Evolutionary conservation across 768 basidiomycete species (phyloP).

Genomic region (Suillus discolor): DNA sequence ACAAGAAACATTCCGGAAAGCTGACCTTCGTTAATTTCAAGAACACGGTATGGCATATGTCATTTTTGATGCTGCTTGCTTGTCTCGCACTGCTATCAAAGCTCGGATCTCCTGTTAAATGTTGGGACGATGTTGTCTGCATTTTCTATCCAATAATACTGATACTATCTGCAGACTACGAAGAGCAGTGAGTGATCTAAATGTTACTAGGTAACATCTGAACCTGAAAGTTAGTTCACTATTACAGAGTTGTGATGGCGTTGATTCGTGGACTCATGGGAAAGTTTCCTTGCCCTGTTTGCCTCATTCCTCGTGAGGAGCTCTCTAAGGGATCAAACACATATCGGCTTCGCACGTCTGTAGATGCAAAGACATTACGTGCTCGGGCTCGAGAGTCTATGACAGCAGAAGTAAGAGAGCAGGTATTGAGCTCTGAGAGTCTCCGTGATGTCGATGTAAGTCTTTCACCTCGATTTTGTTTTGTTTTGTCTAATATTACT

Average conservation of each 20-base stretch:
- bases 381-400: no score
- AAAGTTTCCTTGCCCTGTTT: constrained; percentile 39
- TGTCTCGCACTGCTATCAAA: constrained; percentile 13
- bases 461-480: no score
- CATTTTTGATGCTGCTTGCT: constrained; percentile 28
- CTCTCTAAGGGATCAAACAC: constrained; percentile 11
- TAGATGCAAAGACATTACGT: neutral
- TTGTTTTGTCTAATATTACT: no score
- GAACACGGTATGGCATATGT: constrained; percentile 23
- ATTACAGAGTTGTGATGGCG: constrained; percentile 41
- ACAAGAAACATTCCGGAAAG: constrained; percentile 11
- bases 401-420: no score
- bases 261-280: constrained; percentile 33
- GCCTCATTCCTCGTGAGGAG: constrained; percentile 33
- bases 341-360: neutral
- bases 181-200: no score
- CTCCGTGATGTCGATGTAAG: no score
- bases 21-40: constrained; percentile 19
- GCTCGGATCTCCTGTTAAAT: constrained; percentile 12
- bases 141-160: constrained; percentile 23
- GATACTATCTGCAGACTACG: constrained; percentile 29
- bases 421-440: no score
- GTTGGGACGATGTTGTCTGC: constrained; percentile 5
- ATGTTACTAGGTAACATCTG: no score
- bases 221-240: no score